Base-by-base conservation (phyloP, 345 rosid species). In the Clarkia xantiana region DNA sequence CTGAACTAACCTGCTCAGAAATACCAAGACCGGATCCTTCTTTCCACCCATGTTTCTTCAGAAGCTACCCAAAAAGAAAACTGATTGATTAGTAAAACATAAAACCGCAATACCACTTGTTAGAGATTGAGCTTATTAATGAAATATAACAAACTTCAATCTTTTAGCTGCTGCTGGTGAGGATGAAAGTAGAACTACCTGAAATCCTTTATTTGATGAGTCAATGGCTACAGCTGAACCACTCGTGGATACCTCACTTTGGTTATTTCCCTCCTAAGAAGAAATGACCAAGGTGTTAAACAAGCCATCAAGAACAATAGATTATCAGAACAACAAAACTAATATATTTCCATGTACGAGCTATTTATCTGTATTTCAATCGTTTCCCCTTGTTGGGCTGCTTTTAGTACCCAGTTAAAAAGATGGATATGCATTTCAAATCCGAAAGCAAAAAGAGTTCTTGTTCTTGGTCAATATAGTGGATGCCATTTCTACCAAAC, bases 21-120 rank as follows among this genome's bases (percentile, higher is more conserved):
- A 71, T 14, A 53, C 97, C 95, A 58, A 89, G 87, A 65, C 95
- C 94, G 20, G 79, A 73, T 51, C 97, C 95, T 78, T 85, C 95
- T 67, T 78, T 85, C 97, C 97, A 89, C 14, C 97, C 95, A 57
- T 85, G 94, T 79, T 85, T 89, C 80, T 80, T 85, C 56, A 85
- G 67, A 19, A 89, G 84, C 95, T 85, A 76, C 60, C 54, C 54
- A 17, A 56, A 45, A 17, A 11, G 47, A 41, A 23, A 18, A 44
- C 14, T 1, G 1, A 2, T 49, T 49, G 13, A 56, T 18, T 6
- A 47, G n/a, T 14, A 11, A 19, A 23, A 43, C 9, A 23, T 3
- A 29, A 29, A 20, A 23, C 18, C 19, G 11, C 1, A 44, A 36
- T 36, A 4, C 10, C 17, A 44, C 12, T 5, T 18, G 18, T n/a